These are phyloP conservation scores for Cyberlindnera petersonii DNA, from an alignment of 805 yeast genomes.

Conservation along the genomic window DNA sequence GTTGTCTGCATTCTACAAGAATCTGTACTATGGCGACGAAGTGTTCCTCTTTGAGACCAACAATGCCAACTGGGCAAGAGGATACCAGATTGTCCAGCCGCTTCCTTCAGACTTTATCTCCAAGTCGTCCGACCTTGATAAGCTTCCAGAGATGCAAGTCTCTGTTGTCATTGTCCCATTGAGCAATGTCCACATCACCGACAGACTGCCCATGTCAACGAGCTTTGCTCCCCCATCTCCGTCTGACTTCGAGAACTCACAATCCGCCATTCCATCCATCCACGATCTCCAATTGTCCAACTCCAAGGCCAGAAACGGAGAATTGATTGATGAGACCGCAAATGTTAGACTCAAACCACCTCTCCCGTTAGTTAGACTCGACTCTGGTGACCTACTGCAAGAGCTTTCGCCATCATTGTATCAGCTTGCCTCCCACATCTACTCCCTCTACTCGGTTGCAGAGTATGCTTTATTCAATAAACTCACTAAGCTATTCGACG, in stretches of 20 bases:
- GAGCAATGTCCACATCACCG: slow-evolving; percentile 44
- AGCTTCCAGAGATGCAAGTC: slow-evolving; percentile 53
- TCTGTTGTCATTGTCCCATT: slow-evolving; percentile 60
- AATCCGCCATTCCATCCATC: slow-evolving; percentile 32
- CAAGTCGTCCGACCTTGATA: slow-evolving; percentile 52
- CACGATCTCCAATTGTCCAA: slow-evolving; percentile 32
- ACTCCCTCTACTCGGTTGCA: slow-evolving; percentile 65
- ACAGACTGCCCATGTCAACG: slow-evolving; percentile 38
- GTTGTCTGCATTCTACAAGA: slow-evolving; percentile 38
- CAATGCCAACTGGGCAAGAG: slow-evolving; percentile 70
- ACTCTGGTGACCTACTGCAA: slow-evolving; percentile 42
- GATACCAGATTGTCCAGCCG: slow-evolving; percentile 66
- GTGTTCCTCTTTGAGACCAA: slow-evolving; percentile 67
- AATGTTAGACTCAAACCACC: slow-evolving; percentile 42
- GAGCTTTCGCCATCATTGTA: slow-evolving; percentile 58
- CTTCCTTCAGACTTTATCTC: slow-evolving; percentile 67
- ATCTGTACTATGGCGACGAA: slow-evolving; percentile 74
- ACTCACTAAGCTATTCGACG: slow-evolving; percentile 48
- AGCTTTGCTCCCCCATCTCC: slow-evolving; percentile 30
- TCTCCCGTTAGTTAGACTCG: slow-evolving; percentile 48
- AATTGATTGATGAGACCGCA: slow-evolving; percentile 20
- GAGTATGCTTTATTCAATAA: slow-evolving; percentile 61
- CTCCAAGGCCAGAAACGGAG: slow-evolving; percentile 30
- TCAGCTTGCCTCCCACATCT: slow-evolving; percentile 59
- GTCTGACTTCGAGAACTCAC: slow-evolving; percentile 25